These are phyloP conservation scores for Eleusine coracana DNA, from an alignment of 176 grass and related monocot species.

Conservation along the genomic window DNA sequence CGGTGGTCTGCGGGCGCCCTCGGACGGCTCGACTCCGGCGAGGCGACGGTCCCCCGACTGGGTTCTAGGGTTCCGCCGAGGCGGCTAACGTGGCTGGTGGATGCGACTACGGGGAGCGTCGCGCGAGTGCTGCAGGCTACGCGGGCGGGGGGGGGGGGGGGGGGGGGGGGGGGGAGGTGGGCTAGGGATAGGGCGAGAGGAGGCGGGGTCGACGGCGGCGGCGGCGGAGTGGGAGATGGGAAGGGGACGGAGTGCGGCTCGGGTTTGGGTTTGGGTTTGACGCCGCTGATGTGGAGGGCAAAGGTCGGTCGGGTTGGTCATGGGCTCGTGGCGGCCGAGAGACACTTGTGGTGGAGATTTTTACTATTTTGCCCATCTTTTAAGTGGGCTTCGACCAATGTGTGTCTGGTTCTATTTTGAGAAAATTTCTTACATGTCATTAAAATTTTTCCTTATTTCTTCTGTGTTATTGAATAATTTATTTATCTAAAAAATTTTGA, in stretches of 20 bases:
- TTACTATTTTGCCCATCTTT: too few relatives aligned
- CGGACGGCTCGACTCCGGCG: neutral
- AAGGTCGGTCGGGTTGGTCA: too few relatives aligned
- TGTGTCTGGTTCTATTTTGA: too few relatives aligned
- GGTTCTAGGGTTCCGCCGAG: conserved; percentile 23
- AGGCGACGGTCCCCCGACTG: neutral
- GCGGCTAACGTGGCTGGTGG: neutral
- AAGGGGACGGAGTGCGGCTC: neutral
- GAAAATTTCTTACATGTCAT: too few relatives aligned
- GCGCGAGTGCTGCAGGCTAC: neutral
- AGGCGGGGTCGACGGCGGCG: neutral
- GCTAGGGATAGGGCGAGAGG: neutral
- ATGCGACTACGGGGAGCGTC: neutral
- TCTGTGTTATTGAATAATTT: too few relatives aligned
- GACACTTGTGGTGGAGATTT: too few relatives aligned
- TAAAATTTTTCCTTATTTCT: too few relatives aligned
- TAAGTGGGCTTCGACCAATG: too few relatives aligned
- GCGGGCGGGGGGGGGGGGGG: neutral
- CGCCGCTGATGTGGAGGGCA: neutral
- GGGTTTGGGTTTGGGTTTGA: neutral
- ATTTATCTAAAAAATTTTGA: too few relatives aligned
- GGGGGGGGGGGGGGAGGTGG: neutral
- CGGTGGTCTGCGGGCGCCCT: neutral
- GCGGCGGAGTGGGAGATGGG: neutral
- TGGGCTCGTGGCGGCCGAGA: too few relatives aligned